These are phyloP conservation scores for Phytophthora sojae DNA, from an alignment of 352 stramenopile genomes.

Conservation along the genomic window DNA sequence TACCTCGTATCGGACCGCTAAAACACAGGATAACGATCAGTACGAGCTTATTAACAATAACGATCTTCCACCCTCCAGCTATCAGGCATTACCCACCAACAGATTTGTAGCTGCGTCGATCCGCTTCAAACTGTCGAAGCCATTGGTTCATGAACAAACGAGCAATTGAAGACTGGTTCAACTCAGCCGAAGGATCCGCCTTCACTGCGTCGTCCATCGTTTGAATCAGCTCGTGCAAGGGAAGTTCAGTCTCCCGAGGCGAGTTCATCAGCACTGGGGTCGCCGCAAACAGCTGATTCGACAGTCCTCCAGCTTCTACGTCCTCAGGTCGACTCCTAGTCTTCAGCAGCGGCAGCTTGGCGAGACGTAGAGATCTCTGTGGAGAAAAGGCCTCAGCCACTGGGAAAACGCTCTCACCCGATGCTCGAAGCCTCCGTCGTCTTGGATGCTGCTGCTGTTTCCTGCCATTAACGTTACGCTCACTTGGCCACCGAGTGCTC, in stretches of 20 bases:
- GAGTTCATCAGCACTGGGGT: not conserved
- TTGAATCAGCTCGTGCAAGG: slow-evolving; percentile 64
- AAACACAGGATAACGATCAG: not conserved
- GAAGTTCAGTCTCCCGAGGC: slow-evolving; percentile 22
- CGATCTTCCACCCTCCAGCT: not conserved
- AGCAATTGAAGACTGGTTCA: slow-evolving; percentile 61
- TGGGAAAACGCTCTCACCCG: not conserved
- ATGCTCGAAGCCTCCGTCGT: slow-evolving; percentile 5
- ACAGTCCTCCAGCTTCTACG: not conserved
- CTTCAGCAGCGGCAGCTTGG: slow-evolving; percentile 26
- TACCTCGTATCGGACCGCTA: slow-evolving; percentile 72
- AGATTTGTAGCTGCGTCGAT: slow-evolving; percentile 67
- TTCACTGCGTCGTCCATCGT: slow-evolving; percentile 61
- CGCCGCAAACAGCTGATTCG: slow-evolving; percentile 14
- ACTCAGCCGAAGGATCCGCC: slow-evolving; percentile 53
- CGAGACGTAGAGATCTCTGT: slow-evolving; percentile 51
- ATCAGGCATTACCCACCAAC: slow-evolving; percentile 43
- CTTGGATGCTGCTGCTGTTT: slow-evolving; percentile 27
- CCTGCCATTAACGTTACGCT: slow-evolving; percentile 1
- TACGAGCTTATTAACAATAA: not conserved
- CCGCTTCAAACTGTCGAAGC: slow-evolving; percentile 63
- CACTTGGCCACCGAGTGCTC: slow-evolving; percentile 26
- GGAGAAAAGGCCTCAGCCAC: slow-evolving; percentile 49
- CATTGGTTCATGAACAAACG: slow-evolving; percentile 71
- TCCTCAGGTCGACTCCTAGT: not conserved